Evolutionary conservation across 352 stramenopile species (phyloP).

Genomic region (Pseudoperonospora humuli): DNA sequence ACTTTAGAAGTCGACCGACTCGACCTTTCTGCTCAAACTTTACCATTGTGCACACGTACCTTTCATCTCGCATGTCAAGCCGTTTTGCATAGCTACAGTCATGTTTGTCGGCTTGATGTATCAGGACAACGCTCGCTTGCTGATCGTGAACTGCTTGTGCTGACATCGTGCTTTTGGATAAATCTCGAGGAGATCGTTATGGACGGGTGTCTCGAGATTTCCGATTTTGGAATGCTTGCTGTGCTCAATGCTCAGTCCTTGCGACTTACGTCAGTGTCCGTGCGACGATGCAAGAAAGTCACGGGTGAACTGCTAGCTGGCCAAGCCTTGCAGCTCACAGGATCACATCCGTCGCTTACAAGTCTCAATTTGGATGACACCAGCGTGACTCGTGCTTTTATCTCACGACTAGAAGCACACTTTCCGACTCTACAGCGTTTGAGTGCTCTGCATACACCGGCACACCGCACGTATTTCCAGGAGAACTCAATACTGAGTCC

Average conservation of each 20-base stretch:
- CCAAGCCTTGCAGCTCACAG: conserved; percentile 21
- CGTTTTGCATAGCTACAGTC: conserved; percentile 59
- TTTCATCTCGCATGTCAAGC: conserved; percentile 54
- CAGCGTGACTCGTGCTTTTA: conserved; percentile 33
- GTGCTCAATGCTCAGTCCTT: conserved; percentile 80
- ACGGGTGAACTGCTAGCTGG: conserved; percentile 40
- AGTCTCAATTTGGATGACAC: conserved; percentile 66
- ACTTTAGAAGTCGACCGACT: conserved; percentile 59
- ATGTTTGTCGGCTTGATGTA: conserved; percentile 52
- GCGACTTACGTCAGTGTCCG: conserved; percentile 48
- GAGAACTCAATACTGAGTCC: conserved; percentile 19
- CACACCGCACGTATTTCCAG: conserved; percentile 55
- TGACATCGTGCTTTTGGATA: conserved; percentile 76
- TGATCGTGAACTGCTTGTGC: conserved; percentile 69
- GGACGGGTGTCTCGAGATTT: conserved; percentile 70
- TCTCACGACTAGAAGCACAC: conserved; percentile 36
- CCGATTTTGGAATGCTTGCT: conserved; percentile 69
- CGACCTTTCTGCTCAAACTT: conserved; percentile 44
- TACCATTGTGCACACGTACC: conserved; percentile 39
- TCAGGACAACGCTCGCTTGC: conserved; percentile 59
- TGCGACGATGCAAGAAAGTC: conserved; percentile 74
- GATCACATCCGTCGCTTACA: conserved; percentile 51
- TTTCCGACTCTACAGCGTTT: conserved; percentile 62
- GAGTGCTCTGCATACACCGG: conserved; percentile 60
- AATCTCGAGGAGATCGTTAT: conserved; percentile 55